Conservation (phyloP, 148 eudicot species). For the Euryodendron excelsum region DNA sequence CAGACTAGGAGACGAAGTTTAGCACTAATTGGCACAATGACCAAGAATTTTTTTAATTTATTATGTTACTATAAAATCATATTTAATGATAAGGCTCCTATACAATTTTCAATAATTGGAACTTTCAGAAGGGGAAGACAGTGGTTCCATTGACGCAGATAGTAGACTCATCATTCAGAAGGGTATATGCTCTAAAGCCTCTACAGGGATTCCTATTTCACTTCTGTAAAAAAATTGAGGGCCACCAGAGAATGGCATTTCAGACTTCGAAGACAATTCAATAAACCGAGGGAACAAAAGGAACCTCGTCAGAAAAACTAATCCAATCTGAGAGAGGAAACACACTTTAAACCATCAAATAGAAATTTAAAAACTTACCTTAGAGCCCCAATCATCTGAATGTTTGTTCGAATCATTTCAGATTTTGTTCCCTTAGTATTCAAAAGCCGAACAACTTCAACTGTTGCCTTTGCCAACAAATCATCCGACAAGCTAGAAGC, state of each 20-base stretch:
- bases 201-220: background rate
- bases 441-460: conserved; percentile 78
- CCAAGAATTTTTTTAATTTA: too few relatives aligned
- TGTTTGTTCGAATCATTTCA: conserved; percentile 83
- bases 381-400: conserved; percentile 97
- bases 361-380: conserved; percentile 42
- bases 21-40: too few relatives aligned
- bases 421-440: conserved; percentile 65
- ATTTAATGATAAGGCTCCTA: background rate
- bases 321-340: too few relatives aligned
- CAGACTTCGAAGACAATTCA: too few relatives aligned
- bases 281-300: too few relatives aligned
- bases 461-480: conserved; percentile 85
- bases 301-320: background rate
- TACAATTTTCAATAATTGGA: background rate
- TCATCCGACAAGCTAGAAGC: conserved; percentile 98
- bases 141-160: background rate
- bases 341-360: background rate
- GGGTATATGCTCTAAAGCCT: background rate
- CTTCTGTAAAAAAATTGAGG: too few relatives aligned
- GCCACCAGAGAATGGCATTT: too few relatives aligned
- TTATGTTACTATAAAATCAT: too few relatives aligned
- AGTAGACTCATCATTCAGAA: background rate
- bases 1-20: too few relatives aligned
- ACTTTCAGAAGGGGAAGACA: background rate